These are phyloP conservation scores for Hypoxylon crocopeplum DNA, from an alignment of 495 filamentous ascomycete genomes.

Conservation along the genomic window DNA sequence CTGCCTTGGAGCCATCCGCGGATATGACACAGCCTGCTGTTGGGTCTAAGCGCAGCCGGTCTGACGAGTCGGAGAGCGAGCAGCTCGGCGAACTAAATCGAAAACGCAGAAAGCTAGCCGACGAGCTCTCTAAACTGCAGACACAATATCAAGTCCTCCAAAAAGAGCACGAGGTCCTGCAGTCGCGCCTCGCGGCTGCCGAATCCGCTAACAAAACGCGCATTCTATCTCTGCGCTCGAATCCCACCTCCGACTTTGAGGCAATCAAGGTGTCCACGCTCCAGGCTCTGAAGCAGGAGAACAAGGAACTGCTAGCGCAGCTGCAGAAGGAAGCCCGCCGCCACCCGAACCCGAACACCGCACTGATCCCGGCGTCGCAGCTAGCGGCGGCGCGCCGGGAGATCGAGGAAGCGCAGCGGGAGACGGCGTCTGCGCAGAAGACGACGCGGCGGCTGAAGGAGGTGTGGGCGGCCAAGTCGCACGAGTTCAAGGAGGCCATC, in stretches of 20 bases:
- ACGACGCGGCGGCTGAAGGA: constrained; percentile 82
- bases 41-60: constrained; percentile 64
- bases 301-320: constrained; percentile 78
- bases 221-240: constrained; percentile 83
- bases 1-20: constrained; percentile 59
- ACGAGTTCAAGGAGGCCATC: constrained; percentile 93
- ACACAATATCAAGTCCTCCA: constrained; percentile 69
- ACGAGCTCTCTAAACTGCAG: constrained; percentile 73
- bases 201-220: constrained; percentile 79
- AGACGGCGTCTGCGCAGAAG: constrained; percentile 85
- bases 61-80: constrained; percentile 70
- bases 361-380: constrained; percentile 75
- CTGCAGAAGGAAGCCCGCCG: constrained; percentile 61
- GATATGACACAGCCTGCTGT: constrained; percentile 41
- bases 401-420: constrained; percentile 71
- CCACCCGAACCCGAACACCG: constrained; percentile 38
- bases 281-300: constrained; percentile 78
- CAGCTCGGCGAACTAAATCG: constrained; percentile 81
- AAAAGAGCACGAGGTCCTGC: constrained; percentile 74
- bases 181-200: constrained; percentile 74
- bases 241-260: constrained; percentile 85
- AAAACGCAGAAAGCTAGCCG: constrained; percentile 85
- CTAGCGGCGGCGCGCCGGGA: constrained; percentile 76
- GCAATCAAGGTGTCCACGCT: constrained; percentile 82
- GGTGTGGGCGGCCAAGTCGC: constrained; percentile 85